Evolutionary conservation across 2,329 filamentous ascomycete species (phyloP).

Genomic region (Purpureocillium takamizusanense): DNA sequence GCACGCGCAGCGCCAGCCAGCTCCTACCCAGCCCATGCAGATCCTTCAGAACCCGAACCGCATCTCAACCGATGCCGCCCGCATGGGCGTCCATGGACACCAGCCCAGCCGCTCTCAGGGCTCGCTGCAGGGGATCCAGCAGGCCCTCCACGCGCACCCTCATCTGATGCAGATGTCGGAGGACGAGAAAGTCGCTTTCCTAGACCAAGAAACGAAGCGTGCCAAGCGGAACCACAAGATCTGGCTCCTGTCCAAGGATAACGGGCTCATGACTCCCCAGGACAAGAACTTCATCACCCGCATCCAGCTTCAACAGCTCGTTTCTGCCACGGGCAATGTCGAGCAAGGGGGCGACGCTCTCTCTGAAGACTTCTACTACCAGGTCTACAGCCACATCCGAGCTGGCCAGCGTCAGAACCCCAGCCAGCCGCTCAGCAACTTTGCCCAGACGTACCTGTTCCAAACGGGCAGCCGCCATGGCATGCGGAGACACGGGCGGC

Average conservation of each 20-base stretch:
- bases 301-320: constrained; percentile 92
- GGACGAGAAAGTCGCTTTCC: constrained; percentile 71
- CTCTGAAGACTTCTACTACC: constrained; percentile 95
- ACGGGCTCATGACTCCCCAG: constrained; percentile 96
- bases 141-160: constrained; percentile 22
- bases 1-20: constrained; percentile 20
- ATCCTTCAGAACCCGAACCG: constrained; percentile 74
- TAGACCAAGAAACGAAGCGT: constrained; percentile 86
- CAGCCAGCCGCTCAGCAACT: constrained; percentile 87
- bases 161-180: constrained; percentile 65
- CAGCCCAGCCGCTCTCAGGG: constrained; percentile 39
- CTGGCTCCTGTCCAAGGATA: constrained; percentile 83
- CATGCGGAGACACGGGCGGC: constrained; percentile 65
- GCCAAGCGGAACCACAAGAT: constrained; percentile 99
- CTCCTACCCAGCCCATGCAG: constrained; percentile 55
- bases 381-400: constrained; percentile 91
- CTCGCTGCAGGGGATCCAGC: constrained; percentile 30
- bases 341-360: constrained; percentile 74
- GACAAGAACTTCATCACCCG: constrained; percentile 99
- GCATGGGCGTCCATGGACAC: constrained; percentile 24
- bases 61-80: constrained; percentile 37
- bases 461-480: constrained; percentile 82
- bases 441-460: constrained; percentile 95
- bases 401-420: constrained; percentile 84
- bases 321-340: constrained; percentile 82